Base-by-base conservation (phyloP, 2,329 filamentous ascomycete species). In the Cladophialophora carrionii region DNA sequence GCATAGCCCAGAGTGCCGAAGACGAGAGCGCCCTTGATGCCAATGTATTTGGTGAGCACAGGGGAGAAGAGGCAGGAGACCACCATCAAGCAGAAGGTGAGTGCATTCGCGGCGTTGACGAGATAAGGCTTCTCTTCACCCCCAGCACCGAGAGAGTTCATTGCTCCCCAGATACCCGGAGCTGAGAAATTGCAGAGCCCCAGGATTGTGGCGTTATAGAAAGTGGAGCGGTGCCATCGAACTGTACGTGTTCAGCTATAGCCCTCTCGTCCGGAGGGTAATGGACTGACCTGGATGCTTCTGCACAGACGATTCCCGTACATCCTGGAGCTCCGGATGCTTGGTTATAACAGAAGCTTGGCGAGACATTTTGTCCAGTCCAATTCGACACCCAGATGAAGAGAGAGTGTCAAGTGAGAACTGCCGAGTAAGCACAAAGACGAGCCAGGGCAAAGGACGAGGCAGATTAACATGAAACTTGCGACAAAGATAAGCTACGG, bases 11-110 rank as follows among this genome's bases (percentile, higher is more conserved):
- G 77, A 79, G 89, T 90, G 55, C 90, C 89, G 49, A 91, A 81
- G n/a, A 91, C 84, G 14, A 92, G 76, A 0, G 88, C 85, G 57
- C 85, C 85, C 71, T 90, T 90, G 67, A 92, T 89, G 0, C 90
- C 90, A 48, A 91, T 84, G 52, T 85, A 86, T 32, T 83, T 83
- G 0, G 90, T 87, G 6, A 91, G 75, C 0, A 84, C 80, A 59
- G 86, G 87, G 0, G 85, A 85, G 55, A 91, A 84, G 72, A 83
- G 87, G 72, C 89, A 91, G 0, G 87, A 89, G 0, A 91, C 72
- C 0, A 91, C 86, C 88, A 91, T 91, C 7, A 91, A 81, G 54
- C 86, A 87, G 72, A 91, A 91, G 0, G 88, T 90, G 46, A 91
- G 75, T 0, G 88, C 85, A 70, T 92, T 92, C 14, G 87, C 88